A percentile compares a stretch with the other conserved stretches of the same genome.
Conservation (phyloP, 768 basidiomycete genomes). For the Butyriboletus loyo region DNA sequence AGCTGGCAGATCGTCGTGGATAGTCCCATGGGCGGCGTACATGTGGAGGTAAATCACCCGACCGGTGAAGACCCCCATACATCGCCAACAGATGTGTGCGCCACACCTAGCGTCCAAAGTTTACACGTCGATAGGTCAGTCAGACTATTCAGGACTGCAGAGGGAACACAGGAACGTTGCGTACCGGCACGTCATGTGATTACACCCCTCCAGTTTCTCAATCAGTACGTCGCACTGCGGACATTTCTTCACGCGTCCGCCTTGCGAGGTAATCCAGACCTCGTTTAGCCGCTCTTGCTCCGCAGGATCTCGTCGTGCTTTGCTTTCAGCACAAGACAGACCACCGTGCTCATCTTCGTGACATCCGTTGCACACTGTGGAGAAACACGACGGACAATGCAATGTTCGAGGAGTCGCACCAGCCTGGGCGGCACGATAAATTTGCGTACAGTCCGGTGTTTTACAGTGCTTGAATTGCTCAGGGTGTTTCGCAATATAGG, state of each 20-base stretch:
- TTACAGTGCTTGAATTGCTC: constrained; percentile 71
- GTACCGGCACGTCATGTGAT: constrained; percentile 67
- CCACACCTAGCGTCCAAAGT: constrained; percentile 45
- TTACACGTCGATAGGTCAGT: not conserved
- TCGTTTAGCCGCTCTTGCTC: constrained; percentile 54
- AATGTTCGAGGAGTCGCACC: constrained; percentile 38
- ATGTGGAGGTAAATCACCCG: constrained; percentile 39
- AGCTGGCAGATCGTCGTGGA: constrained; percentile 16
- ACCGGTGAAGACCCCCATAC: constrained; percentile 40
- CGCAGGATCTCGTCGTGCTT: constrained; percentile 32
- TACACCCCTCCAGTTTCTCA: constrained; percentile 70
- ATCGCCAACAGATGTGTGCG: constrained; percentile 77
- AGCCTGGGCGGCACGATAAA: constrained; percentile 54
- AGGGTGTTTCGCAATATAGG: constrained; percentile 55
- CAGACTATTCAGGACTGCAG: not conserved
- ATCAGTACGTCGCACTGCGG: constrained; percentile 67
- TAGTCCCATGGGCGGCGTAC: constrained; percentile 31
- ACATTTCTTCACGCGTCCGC: constrained; percentile 60
- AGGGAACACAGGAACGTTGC: not conserved
- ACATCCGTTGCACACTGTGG: constrained; percentile 63
- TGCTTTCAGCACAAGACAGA: constrained; percentile 50
- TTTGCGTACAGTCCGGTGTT: constrained; percentile 71
- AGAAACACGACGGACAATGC: constrained; percentile 68
- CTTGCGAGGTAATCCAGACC: constrained; percentile 55
- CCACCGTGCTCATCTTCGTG: constrained; percentile 61